Evolutionary conservation across 805 yeast species (phyloP).

Genomic region (Hanseniaspora guilliermondii): DNA sequence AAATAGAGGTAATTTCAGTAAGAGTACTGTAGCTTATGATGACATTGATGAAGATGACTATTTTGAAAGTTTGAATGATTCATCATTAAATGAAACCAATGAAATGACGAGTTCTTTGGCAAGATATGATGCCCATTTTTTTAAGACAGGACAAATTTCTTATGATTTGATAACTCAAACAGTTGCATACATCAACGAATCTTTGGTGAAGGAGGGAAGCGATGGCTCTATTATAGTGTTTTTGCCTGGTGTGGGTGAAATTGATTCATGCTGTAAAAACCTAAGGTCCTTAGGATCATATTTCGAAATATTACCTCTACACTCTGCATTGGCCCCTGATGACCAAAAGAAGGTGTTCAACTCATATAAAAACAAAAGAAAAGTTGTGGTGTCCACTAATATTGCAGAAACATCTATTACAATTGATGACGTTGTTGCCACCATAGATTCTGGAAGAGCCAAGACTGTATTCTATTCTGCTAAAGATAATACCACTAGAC

Average conservation of each 20-base stretch:
- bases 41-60: constrained; percentile 13
- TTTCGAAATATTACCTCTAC: constrained; percentile 57
- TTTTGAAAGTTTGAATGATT: constrained; percentile 16
- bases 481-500: constrained; percentile 50
- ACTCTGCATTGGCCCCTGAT: constrained; percentile 70
- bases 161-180: constrained; percentile 56
- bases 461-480: constrained; percentile 66
- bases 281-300: constrained; percentile 17
- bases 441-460: constrained; percentile 76
- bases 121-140: constrained; percentile 51
- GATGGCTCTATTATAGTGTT: constrained; percentile 73
- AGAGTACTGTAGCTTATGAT: constrained; percentile 6
- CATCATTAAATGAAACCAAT: constrained; percentile 17
- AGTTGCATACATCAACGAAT: constrained; percentile 40
- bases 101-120: constrained; percentile 29
- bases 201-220: constrained; percentile 31
- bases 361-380: constrained; percentile 46
- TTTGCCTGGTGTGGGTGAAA: constrained; percentile 85
- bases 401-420: constrained; percentile 97
- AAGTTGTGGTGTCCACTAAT: constrained; percentile 79
- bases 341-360: constrained; percentile 73
- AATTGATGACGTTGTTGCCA: constrained; percentile 87
- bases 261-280: constrained; percentile 40
- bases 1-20: constrained; percentile 5
- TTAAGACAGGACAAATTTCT: constrained; percentile 56